phyloP scores from a whole-genome alignment of 306 rosid species.

The Oemleria cerasiformis region DNA sequence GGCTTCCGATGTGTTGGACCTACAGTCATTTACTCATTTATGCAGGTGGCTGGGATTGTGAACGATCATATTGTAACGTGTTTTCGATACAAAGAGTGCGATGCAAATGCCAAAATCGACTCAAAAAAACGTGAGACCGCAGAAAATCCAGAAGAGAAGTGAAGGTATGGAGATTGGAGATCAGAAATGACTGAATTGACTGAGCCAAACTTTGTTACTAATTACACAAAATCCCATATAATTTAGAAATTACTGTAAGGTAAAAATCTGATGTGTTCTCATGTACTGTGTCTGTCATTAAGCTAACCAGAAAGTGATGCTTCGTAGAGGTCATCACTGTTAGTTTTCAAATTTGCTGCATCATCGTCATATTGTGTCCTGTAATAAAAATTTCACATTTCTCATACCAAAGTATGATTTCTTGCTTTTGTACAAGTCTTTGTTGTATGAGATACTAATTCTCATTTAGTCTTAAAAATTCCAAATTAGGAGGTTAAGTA shows the following conservation, averaged over 20 bases:
- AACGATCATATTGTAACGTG: conserved; percentile 76
- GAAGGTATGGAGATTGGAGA: conserved; percentile 38
- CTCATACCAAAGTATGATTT: background rate
- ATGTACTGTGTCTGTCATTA: conserved; percentile 14
- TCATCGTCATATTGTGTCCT: background rate
- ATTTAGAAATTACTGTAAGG: conserved; percentile 14
- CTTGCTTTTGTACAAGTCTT: background rate
- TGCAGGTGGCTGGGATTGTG: conserved; percentile 85
- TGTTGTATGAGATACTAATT: too few relatives aligned
- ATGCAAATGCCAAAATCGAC: conserved; percentile 26
- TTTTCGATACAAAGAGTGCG: conserved; percentile 61
- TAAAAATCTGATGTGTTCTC: conserved; percentile 5
- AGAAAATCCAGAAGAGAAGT: conserved; percentile 26
- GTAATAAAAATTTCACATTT: conserved; percentile 1
- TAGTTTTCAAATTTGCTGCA: background rate
- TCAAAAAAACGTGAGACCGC: conserved; percentile 37
- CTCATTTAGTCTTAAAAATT: too few relatives aligned
- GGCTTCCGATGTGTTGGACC: conserved; percentile 98
- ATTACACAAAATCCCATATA: conserved; percentile 21
- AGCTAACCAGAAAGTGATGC: background rate
- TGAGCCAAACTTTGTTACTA: conserved; percentile 11
- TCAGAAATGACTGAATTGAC: conserved; percentile 17
- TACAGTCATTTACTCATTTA: conserved; percentile 75
- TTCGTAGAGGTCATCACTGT: background rate
- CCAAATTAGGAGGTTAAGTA: too few relatives aligned